Percentiles rank a stretch among this genome's conserved stretches.
These are phyloP conservation scores for Oehlia diaphana DNA, from an alignment of 192 early-diverging fungal species.

Conservation along the genomic window DNA sequence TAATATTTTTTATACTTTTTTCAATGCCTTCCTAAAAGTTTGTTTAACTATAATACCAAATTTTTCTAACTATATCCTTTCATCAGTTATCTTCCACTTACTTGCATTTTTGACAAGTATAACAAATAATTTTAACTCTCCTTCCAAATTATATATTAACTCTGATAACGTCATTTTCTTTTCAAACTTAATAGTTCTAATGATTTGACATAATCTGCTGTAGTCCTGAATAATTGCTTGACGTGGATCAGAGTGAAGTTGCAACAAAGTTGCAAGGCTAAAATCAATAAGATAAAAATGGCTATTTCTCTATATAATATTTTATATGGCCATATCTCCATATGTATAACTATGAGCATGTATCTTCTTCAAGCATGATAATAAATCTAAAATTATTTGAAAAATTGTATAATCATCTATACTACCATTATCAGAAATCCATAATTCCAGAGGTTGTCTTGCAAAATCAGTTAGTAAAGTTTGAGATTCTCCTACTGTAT, in stretches of 20 bases:
- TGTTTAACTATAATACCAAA: no score
- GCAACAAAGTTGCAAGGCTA: neutral
- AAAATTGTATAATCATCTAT: conserved; percentile 26
- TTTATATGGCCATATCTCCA: neutral
- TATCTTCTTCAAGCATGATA: conserved; percentile 6
- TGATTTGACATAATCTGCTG: neutral
- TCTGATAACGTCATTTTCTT: conserved; percentile 7
- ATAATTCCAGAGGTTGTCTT: conserved; percentile 12
- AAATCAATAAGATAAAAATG: conserved; percentile 12
- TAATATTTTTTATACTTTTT: no score
- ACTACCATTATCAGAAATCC: conserved; percentile 25
- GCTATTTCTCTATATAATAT: conserved; percentile 2
- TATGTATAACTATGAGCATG: neutral
- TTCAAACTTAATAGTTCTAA: conserved; percentile 12
- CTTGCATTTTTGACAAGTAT: neutral
- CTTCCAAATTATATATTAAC: neutral
- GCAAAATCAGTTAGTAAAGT: neutral
- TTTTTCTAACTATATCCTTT: no score
- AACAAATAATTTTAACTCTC: neutral
- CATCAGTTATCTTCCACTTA: neutral
- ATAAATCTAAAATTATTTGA: conserved; percentile 21
- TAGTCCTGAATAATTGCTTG: conserved; percentile 19
- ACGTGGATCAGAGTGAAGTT: neutral
- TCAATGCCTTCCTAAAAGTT: no score
- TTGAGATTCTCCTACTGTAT: neutral